Percentiles rank a stretch among this genome's conserved stretches.
These are phyloP conservation scores for Boletus smithii DNA, from an alignment of 1,284 basidiomycete species.

Conservation along the genomic window DNA sequence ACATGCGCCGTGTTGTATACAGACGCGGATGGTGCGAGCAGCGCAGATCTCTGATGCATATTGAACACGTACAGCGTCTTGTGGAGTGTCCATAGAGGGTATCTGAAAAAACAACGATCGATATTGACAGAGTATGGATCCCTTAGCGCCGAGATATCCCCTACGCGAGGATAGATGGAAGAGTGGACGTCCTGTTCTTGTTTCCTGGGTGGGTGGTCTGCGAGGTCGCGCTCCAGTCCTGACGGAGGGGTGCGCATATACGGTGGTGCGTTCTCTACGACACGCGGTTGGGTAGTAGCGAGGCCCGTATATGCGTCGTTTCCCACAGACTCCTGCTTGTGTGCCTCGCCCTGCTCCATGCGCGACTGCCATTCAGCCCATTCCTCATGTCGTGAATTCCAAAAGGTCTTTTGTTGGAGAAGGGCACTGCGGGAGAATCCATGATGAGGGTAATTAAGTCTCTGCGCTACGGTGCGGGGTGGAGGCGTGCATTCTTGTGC, in stretches of 20 bases:
- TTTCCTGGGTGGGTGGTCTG: slow-evolving; percentile 11
- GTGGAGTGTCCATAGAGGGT: slow-evolving; percentile 61
- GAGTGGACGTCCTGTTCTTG: slow-evolving; percentile 26
- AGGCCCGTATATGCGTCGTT: slow-evolving; percentile 24
- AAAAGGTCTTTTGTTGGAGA: slow-evolving; percentile 55
- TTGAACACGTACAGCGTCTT: slow-evolving; percentile 62
- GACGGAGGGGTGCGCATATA: slow-evolving; percentile 23
- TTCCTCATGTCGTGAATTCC: slow-evolving; percentile 49
- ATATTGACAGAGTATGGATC: slow-evolving; percentile 53
- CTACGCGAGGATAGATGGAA: slow-evolving; percentile 61
- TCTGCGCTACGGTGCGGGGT: slow-evolving; percentile 12
- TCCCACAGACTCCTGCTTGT: slow-evolving; percentile 33
- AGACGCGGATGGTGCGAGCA: neutral
- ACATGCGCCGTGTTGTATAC: neutral
- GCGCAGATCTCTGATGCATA: slow-evolving; percentile 37
- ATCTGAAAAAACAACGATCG: slow-evolving; percentile 55
- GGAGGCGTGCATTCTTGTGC: slow-evolving; percentile 4
- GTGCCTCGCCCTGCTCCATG: slow-evolving; percentile 13
- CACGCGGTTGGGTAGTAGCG: neutral
- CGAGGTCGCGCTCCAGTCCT: slow-evolving; percentile 29
- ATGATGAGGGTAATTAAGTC: slow-evolving; percentile 40
- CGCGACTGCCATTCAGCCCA: slow-evolving; percentile 42
- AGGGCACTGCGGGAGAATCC: slow-evolving; percentile 59
- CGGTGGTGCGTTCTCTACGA: slow-evolving; percentile 13
- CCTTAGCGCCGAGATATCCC: slow-evolving; percentile 54